These are phyloP conservation scores for Peniophora sp. DNA, from an alignment of 1,284 basidiomycete species.

Conservation along the genomic window DNA sequence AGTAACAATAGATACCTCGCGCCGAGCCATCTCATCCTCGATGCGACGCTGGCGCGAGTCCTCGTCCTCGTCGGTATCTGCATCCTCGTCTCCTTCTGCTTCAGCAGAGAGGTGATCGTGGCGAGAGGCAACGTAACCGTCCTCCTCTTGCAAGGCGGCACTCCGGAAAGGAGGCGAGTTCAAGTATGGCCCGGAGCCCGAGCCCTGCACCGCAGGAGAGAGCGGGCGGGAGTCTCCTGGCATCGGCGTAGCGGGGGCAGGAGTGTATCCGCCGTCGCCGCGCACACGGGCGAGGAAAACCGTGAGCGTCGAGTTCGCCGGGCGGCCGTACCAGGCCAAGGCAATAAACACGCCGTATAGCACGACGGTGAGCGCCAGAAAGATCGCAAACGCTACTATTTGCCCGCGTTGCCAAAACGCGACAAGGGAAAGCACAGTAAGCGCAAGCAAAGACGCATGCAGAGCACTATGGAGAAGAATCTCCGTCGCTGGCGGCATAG, in stretches of 20 bases:
- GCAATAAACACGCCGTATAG: constrained; percentile 49
- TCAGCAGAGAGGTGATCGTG: constrained; percentile 25
- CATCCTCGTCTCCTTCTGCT: constrained; percentile 42
- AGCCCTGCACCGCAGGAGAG: constrained; percentile 31
- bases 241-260: constrained; percentile 17
- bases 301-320: constrained; percentile 49
- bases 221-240: constrained; percentile 25
- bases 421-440: constrained; percentile 48
- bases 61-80: constrained; percentile 61
- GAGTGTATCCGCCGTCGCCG: constrained; percentile 15
- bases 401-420: constrained; percentile 51
- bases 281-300: constrained; percentile 40
- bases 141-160: constrained; percentile 26
- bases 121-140: constrained; percentile 28
- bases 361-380: constrained; percentile 49
- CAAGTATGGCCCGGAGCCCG: constrained; percentile 41
- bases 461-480: constrained; percentile 41
- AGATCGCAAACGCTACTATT: constrained; percentile 50
- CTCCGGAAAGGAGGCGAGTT: constrained; percentile 52
- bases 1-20: constrained; percentile 75
- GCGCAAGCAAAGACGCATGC: constrained; percentile 50
- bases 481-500: constrained; percentile 34
- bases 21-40: constrained; percentile 70
- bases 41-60: constrained; percentile 62
- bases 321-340: constrained; percentile 50